Percentiles rank a stretch among this genome's conserved stretches.
Conservation (phyloP, 352 stramenopile genomes). For the Globisporangium paddicum region DNA sequence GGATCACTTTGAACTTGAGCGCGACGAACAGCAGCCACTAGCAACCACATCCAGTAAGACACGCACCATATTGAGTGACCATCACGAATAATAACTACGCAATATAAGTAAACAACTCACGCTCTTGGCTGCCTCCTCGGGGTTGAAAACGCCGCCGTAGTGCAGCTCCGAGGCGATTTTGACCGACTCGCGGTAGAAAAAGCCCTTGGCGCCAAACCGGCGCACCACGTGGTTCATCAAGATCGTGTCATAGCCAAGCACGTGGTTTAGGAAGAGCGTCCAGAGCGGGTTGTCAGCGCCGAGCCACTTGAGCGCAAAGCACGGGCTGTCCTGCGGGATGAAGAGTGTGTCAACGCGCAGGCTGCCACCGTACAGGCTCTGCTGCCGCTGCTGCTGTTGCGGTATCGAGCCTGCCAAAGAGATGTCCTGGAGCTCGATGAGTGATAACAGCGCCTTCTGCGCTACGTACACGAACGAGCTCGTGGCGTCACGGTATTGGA, state of each 20-base stretch:
- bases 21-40: conserved; percentile 36
- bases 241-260: conserved; percentile 89
- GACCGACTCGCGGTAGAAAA: conserved; percentile 61
- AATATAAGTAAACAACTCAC: conserved; percentile 19
- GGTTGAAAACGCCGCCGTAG: conserved; percentile 52
- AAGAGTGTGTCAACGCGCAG: conserved; percentile 33
- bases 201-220: conserved; percentile 46
- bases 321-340: conserved; percentile 32
- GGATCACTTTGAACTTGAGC: conserved; percentile 88
- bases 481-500: conserved; percentile 9
- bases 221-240: conserved; percentile 89
- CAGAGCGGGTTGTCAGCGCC: conserved; percentile 27
- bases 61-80: not conserved
- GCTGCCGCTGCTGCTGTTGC: not conserved
- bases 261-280: conserved; percentile 33
- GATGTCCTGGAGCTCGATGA: conserved; percentile 28
- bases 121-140: conserved; percentile 17
- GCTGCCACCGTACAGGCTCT: not conserved
- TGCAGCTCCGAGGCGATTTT: conserved; percentile 65
- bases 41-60: not conserved
- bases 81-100: not conserved
- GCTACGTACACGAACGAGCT: conserved; percentile 63
- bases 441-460: conserved; percentile 62
- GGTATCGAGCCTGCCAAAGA: not conserved
- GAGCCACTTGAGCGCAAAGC: conserved; percentile 47